Percentiles rank a stretch among this genome's conserved stretches.
Evolutionary conservation across 148 eudicot species (phyloP).

Genomic region (Chenopodium berlandieri): DNA sequence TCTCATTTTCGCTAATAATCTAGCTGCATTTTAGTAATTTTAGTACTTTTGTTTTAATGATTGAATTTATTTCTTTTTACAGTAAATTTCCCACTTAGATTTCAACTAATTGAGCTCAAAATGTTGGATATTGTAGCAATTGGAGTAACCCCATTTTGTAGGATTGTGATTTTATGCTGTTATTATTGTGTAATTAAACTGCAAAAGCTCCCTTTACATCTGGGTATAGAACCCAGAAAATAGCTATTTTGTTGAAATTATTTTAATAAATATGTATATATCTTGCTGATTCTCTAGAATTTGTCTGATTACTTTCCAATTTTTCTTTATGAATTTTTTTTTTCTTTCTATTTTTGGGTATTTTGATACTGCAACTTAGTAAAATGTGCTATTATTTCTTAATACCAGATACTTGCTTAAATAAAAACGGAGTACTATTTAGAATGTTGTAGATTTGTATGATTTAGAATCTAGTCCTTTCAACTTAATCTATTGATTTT

Average conservation of each 20-base stretch:
- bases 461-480: too few relatives aligned
- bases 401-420: not conserved
- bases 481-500: not conserved
- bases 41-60: not conserved
- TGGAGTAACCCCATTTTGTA: constrained; percentile 5
- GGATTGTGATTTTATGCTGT: not conserved
- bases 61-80: not conserved
- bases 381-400: not conserved
- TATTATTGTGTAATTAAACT: not conserved
- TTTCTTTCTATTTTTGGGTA: too few relatives aligned
- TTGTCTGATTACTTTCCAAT: not conserved
- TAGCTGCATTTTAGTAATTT: not conserved
- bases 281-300: not conserved
- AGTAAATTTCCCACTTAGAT: constrained; percentile 4
- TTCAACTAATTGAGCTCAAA: not conserved
- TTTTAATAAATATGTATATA: not conserved
- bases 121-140: not conserved
- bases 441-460: not conserved
- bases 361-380: not conserved
- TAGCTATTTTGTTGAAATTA: not conserved
- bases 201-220: too few relatives aligned
- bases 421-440: not conserved
- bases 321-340: not conserved
- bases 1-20: not conserved
- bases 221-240: not conserved